Base-by-base conservation (phyloP, 2,329 filamentous ascomycete genomes). In the Drechslerella dactyloides region DNA sequence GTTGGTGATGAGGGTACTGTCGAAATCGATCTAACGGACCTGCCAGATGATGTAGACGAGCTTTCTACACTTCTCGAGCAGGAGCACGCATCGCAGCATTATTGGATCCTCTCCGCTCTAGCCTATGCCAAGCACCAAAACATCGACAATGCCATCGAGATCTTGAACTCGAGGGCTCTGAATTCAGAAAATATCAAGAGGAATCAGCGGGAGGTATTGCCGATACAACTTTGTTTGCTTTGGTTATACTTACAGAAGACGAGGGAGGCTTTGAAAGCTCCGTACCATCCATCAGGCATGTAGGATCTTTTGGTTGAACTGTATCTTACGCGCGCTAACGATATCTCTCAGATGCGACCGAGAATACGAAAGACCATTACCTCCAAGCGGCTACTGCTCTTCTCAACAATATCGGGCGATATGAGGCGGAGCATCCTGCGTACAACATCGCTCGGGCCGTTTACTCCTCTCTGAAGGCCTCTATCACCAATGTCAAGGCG, bases 61-160 rank as follows among this genome's bases (percentile, higher is more conserved):
- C 85, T 99, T 3, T 99, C 94, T 80, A 94, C 91, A 30, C 85
- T 99, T 56, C 87, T 99, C 74, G 93, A 99, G 81, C 96, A 94
- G 78, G 96, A 99, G 80, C 88, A 89, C 77, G 93, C 92, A 15
- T 89, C 91, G 40, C 92, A 93, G 77, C 91, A 89, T 58, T 96
- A 96, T 76, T 99, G 96, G 96, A 93, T 99, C 84, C 93, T 91
- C n/a, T 94, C 97, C 75, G 90, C 96, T 46, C 84, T 97, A 69
- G 93, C 93, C 53, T 99, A 99, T 78, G 93, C 94, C 44, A 99
- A 97, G 82, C 91, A 96, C 81, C 88, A 89, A 78, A 96, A 96
- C 81, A 86, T 94, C 73, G 93, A 97, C 78, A 90, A 94, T 81
- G 87, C 87, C 57, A 85, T 89, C 72, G 86, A 89, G 73, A 87